Conservation (phyloP, 2,329 filamentous ascomycete genomes). For the Phaeosphaeriaceae sp. region DNA sequence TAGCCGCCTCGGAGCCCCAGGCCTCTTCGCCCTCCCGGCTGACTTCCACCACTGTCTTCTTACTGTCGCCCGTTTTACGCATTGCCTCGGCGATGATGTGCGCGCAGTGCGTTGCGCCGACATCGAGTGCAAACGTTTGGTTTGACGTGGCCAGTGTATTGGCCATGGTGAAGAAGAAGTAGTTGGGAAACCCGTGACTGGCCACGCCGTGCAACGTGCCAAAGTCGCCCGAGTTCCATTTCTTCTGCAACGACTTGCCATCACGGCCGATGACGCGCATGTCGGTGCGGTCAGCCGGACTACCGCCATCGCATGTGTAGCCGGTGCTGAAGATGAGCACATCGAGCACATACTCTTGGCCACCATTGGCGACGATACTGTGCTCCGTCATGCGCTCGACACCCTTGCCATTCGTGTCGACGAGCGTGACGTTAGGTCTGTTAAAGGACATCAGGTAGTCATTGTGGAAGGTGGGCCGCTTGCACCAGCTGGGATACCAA, state of each 20-base stretch:
- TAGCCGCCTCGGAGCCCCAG: neutral
- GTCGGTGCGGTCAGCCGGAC: neutral
- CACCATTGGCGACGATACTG: neutral
- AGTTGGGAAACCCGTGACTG: neutral
- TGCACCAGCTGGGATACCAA: constrained; percentile 69
- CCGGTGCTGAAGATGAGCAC: neutral
- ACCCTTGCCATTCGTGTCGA: constrained; percentile 61
- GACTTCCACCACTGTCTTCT: neutral
- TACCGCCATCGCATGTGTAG: neutral
- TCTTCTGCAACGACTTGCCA: neutral
- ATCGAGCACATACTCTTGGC: neutral
- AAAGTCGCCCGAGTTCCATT: neutral
- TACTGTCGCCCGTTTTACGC: neutral
- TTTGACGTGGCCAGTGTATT: neutral
- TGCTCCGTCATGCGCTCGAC: neutral
- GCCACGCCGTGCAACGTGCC: neutral
- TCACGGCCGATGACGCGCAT: neutral
- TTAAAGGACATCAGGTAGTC: constrained; percentile 67
- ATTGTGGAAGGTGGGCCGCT: constrained; percentile 68
- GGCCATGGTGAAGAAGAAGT: neutral
- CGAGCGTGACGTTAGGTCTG: constrained; percentile 61
- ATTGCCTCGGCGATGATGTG: neutral
- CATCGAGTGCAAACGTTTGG: neutral
- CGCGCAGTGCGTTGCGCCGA: neutral
- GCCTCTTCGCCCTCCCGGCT: neutral